A percentile compares a stretch with the other conserved stretches of the same genome.
Evolutionary conservation across 768 basidiomycete species (phyloP).

Genomic region (Neoboletus brunneissimus): DNA sequence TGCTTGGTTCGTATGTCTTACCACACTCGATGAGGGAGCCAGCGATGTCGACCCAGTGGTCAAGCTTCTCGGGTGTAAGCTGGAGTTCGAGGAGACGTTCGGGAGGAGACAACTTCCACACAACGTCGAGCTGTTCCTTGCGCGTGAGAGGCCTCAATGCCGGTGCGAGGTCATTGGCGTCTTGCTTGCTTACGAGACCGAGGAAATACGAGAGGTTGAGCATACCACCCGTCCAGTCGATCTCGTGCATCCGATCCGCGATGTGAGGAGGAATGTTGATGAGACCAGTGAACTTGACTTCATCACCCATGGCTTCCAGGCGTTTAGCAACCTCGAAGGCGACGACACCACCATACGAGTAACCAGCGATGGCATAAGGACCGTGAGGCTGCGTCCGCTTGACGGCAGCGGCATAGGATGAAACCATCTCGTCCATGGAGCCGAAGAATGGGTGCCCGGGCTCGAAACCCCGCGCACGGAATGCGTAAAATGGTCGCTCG

Average conservation of each 20-base stretch:
- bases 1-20: constrained; percentile 24
- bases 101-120: constrained; percentile 30
- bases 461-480: constrained; percentile 45
- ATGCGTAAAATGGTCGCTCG: constrained; percentile 43
- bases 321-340: constrained; percentile 43
- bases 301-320: constrained; percentile 34
- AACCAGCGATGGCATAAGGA: constrained; percentile 43
- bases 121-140: constrained; percentile 22
- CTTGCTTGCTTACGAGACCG: constrained; percentile 31
- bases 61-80: constrained; percentile 23
- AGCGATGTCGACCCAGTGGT: constrained; percentile 32
- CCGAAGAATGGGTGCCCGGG: constrained; percentile 35
- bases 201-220: constrained; percentile 43
- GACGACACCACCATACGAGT: constrained; percentile 45
- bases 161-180: constrained; percentile 21
- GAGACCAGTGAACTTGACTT: constrained; percentile 40
- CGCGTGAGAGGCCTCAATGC: constrained; percentile 19
- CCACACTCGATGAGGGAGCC: constrained; percentile 33
- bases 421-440: constrained; percentile 41
- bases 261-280: constrained; percentile 45
- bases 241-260: constrained; percentile 40
- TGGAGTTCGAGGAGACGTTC: constrained; percentile 30
- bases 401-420: constrained; percentile 35
- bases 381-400: constrained; percentile 35
- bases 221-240: constrained; percentile 29